phyloP scores from a whole-genome alignment of 352 stramenopile genomes.

The Globisporangium sylvaticum region DNA sequence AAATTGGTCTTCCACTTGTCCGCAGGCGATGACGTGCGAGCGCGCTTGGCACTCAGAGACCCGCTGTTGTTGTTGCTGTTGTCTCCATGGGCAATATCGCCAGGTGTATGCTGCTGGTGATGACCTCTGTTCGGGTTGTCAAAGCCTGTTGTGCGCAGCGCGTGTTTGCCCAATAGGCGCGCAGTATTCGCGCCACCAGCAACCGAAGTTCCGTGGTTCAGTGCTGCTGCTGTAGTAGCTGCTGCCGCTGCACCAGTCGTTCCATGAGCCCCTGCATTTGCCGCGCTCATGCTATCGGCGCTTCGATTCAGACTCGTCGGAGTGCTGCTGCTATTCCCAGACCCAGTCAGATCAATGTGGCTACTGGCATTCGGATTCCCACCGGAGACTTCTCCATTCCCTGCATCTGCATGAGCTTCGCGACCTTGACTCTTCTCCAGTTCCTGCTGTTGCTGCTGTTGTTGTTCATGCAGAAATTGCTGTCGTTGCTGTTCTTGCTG shows the following conservation, averaged over 20 bases:
- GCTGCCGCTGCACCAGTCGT: not conserved
- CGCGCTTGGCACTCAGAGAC: conserved; percentile 2
- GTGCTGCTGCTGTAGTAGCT: not conserved
- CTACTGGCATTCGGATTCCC: not conserved
- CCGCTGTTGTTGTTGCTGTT: not conserved
- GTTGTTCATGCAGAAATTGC: not conserved
- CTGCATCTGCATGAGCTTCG: not conserved
- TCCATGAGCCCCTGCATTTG: not conserved
- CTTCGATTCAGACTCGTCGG: not conserved
- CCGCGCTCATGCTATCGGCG: not conserved
- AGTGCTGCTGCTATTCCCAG: not conserved
- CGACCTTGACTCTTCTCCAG: not conserved
- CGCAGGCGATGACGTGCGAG: not conserved
- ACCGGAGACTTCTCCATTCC: not conserved
- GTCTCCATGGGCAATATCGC: not conserved
- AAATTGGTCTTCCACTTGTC: conserved; percentile 15
- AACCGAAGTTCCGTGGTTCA: not conserved
- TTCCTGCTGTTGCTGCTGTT: not conserved
- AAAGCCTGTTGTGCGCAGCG: not conserved
- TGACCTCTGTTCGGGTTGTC: not conserved
- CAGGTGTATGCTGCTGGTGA: not conserved
- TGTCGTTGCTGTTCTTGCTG: not conserved
- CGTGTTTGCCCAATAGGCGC: conserved; percentile 3
- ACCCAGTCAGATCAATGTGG: not conserved
- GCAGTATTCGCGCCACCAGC: no score